Evolutionary conservation across 225 moss, liverwort and hornwort genomes (phyloP), one percentile per base, ranked within the genome.

Genomic region (Polytrichum commune): DNA sequence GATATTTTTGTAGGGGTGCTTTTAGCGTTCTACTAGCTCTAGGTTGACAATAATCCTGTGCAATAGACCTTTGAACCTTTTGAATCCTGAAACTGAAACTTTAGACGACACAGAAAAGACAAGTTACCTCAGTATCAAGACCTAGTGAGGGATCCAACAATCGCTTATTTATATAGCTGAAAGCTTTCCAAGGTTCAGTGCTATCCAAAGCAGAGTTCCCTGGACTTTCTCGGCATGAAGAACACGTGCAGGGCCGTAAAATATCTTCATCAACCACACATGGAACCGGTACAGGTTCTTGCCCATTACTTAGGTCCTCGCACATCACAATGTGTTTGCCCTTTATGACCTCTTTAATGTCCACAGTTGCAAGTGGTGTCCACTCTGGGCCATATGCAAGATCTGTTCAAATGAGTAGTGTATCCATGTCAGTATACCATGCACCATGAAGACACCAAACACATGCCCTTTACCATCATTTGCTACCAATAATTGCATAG

Each of bases 231-330:
- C 66, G 71, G 67, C 75, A 83, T 55, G 67, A 56, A 63, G 67
- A 20, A 73, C 80, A 80, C 55, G 54, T 71, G 73, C 83, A 90
- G 53, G 75, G 83, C 56, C 76, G 65, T 38, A 84, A 69, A 26
- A 90, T 65, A 75, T 86, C 86, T 69, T 79, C 79, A 69, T 92
- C 92, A 26, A 95, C 76, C 32, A 87, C 83, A 77, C 95, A 95
- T 23, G 80, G 85, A 55, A 95, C 83, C 22, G 90, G 84, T 13
- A 86, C 86, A 54, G 83, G 92, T 64, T 91, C 91, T 77, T 83
- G 84, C 22, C 95, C 89, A 27, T 76, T 73, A 74, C 89, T 92
- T 32, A 88, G 28, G 66, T 92, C 92, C 33, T 79, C 62, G 32
- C 76, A 80, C 19, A 91, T 71, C 56, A 86, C 73, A 28, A 84